A percentile compares a stretch with the other conserved stretches of the same genome.
phyloP scores from a whole-genome alignment of 768 basidiomycete species.

The Hericium alpestre region DNA sequence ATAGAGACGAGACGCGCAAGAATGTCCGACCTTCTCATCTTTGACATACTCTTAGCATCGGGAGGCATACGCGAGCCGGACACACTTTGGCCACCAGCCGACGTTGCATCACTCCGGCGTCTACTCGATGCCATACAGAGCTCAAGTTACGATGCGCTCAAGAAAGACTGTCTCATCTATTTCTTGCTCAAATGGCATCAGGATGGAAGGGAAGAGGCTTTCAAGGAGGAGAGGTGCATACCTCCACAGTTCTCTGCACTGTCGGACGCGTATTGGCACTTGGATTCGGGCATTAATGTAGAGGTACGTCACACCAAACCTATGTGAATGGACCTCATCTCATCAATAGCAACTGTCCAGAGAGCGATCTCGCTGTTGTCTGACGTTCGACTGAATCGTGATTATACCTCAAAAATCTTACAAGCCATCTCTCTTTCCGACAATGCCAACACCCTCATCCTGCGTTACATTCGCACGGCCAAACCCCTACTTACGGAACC shows the following conservation, averaged over 20 bases:
- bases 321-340: background rate
- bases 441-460: slow-evolving; percentile 44
- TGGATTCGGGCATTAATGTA: slow-evolving; percentile 61
- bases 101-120: slow-evolving; percentile 38
- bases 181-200: slow-evolving; percentile 73
- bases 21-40: slow-evolving; percentile 56
- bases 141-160: slow-evolving; percentile 61
- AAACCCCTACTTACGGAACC: slow-evolving; percentile 63
- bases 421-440: slow-evolving; percentile 44
- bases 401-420: slow-evolving; percentile 71
- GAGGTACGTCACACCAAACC: slow-evolving; percentile 36
- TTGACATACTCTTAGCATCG: slow-evolving; percentile 59
- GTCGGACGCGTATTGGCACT: slow-evolving; percentile 78
- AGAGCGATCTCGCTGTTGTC: slow-evolving; percentile 63
- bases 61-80: slow-evolving; percentile 54
- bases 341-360: slow-evolving; percentile 24
- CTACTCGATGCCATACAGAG: slow-evolving; percentile 52
- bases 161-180: slow-evolving; percentile 74
- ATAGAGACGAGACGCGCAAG: slow-evolving; percentile 53
- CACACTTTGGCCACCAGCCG: slow-evolving; percentile 58
- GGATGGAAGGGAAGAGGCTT: slow-evolving; percentile 49
- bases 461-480: slow-evolving; percentile 65
- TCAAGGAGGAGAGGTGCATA: slow-evolving; percentile 44
- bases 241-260: slow-evolving; percentile 67
- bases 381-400: slow-evolving; percentile 63